Base-by-base conservation (phyloP, 2,329 filamentous ascomycete species). In the Thelonectria blattea region DNA sequence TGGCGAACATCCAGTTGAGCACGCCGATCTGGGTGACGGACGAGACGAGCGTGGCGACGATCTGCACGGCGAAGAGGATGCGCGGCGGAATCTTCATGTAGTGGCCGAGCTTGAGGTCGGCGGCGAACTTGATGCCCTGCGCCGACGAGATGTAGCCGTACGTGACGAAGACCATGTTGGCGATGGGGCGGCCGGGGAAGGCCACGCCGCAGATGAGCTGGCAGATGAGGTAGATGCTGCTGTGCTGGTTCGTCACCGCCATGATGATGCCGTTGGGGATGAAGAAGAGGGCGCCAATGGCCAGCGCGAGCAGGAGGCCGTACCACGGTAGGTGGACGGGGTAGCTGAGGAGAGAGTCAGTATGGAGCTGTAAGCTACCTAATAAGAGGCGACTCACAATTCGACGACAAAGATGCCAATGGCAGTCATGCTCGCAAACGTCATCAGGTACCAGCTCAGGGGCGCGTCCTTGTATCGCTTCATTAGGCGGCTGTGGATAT, bases 91-190 rank as follows among this genome's bases (percentile, higher is more conserved):
- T 91, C 75, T 93, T 93, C 90, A 93, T 93, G 76, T 94, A 93
- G 72, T 93, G 90, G 12, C 91, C 92, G 0, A 96, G 84, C 75
- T 96, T 96, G 52, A 96, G 83, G 73, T 96, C 92, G 2, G 91
- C 89, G 1, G 91, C 90, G 72, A 96, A 96, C 72, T 96, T 95
- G 74, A 96, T 90, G 27, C 92, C 92, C 77, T 96, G 92, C 0
- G 91, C 91, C 0, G 91, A 93, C 5, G 91, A 93, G 71, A 95
- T 95, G 76, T 95, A 96, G 63, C 91, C 92, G 73, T 95, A 96
- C 0, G 91, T 95, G 49, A 94, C 91, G 70, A 96, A 96, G 37
- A 96, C 91, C 92, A 96, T 96, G 75, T 96, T 95, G 52, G 92
- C 92, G 11, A 96, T 91, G 1, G 92, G 92, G 1, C 90, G 88